These are phyloP conservation scores for Plasmodium relictum DNA, from an alignment of 169 alveolate species.

Conservation along the genomic window DNA sequence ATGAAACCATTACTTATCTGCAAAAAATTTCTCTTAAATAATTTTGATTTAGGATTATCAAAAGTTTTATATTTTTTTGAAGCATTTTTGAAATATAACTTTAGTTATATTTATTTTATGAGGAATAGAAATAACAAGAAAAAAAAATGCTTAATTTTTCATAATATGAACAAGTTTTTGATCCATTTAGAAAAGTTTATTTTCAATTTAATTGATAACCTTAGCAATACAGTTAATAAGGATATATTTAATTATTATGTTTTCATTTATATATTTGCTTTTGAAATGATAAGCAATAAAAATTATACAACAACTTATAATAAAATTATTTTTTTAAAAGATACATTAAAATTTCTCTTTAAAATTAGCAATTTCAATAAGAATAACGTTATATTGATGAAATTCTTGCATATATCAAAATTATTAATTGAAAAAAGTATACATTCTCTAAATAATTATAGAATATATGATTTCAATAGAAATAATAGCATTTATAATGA, in stretches of 20 bases:
- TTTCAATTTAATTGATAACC: background rate
- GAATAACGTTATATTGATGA: slow-evolving; percentile 8
- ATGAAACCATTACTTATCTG: slow-evolving; percentile 13
- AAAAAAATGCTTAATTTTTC: slow-evolving; percentile 1
- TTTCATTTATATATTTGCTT: slow-evolving; percentile 42
- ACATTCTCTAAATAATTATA: no score
- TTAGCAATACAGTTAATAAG: background rate
- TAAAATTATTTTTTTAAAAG: slow-evolving; percentile 16
- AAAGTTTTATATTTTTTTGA: slow-evolving; percentile 34
- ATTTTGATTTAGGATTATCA: background rate
- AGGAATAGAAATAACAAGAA: background rate
- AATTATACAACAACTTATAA: background rate
- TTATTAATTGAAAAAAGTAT: background rate
- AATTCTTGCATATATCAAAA: slow-evolving; percentile 20
- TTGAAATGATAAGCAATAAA: slow-evolving; percentile 8
- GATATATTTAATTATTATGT: slow-evolving; percentile 34
- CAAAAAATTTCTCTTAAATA: slow-evolving; percentile 9
- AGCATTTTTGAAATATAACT: slow-evolving; percentile 36
- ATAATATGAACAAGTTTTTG: slow-evolving; percentile 29
- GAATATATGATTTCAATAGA: background rate
- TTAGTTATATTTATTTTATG: slow-evolving; percentile 49
- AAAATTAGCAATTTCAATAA: background rate
- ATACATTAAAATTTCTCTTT: slow-evolving; percentile 9
- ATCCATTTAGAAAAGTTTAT: slow-evolving; percentile 9
- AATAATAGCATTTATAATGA: background rate